A percentile compares a stretch with the other conserved stretches of the same genome.
phyloP scores from a whole-genome alignment of 108 stramenopile species.

The Nitzschia palea region DNA sequence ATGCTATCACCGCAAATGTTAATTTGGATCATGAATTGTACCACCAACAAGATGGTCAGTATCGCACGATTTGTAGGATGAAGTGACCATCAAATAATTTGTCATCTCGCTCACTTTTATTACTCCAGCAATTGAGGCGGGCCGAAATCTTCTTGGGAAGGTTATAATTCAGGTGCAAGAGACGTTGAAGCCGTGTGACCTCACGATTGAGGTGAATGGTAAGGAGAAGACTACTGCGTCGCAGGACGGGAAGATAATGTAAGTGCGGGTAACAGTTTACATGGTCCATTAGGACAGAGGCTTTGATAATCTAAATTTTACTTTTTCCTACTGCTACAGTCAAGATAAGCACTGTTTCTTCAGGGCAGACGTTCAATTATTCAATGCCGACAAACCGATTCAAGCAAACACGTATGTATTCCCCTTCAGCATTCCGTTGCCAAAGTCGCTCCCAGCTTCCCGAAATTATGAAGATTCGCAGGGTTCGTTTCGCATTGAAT shows the following conservation, averaged over 20 bases:
- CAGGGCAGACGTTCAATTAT: neutral
- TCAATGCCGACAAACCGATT: neutral
- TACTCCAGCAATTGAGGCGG: conserved; percentile 21
- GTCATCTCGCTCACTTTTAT: neutral
- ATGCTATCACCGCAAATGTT: conserved; percentile 9
- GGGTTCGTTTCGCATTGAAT: conserved; percentile 18
- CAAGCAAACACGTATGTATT: conserved; percentile 9
- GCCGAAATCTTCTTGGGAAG: conserved; percentile 7
- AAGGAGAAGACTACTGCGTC: conserved; percentile 12
- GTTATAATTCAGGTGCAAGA: conserved; percentile 21
- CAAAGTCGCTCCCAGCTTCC: conserved; percentile 19
- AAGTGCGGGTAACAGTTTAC: conserved; percentile 1
- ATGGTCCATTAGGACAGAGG: too few species aligned
- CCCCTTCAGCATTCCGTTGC: conserved; percentile 18
- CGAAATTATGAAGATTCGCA: neutral
- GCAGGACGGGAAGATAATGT: neutral
- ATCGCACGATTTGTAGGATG: neutral
- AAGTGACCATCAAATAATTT: neutral
- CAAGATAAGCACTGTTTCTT: conserved; percentile 9
- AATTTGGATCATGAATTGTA: conserved; percentile 18
- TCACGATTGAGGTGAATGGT: conserved; percentile 8
- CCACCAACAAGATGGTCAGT: conserved; percentile 6
- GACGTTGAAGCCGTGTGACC: neutral
- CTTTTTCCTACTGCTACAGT: neutral
- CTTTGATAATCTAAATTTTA: too few species aligned